A percentile compares a stretch with the other conserved stretches of the same genome.
phyloP scores from a whole-genome alignment of 2,329 filamentous ascomycete genomes.

The Chrysoporthe deuterocubensis region DNA sequence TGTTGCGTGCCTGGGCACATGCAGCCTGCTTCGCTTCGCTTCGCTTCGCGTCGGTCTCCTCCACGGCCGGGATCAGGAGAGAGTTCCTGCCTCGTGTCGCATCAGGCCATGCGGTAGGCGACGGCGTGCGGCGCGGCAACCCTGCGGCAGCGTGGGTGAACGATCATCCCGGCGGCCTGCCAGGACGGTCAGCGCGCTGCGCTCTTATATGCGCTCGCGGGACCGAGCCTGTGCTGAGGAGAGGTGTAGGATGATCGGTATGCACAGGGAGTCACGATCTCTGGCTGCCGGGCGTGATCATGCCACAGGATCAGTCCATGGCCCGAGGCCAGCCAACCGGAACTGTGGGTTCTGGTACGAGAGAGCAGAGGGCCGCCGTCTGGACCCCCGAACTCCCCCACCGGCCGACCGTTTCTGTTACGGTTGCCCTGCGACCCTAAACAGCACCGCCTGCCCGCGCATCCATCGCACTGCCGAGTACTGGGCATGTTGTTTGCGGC shows the following conservation, averaged over 20 bases:
- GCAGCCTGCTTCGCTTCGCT: too few species aligned
- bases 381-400: background rate
- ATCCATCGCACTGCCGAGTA: too few species aligned
- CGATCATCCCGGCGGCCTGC: background rate
- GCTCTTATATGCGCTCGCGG: constrained; percentile 14
- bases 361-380: background rate
- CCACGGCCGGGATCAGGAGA: constrained; percentile 1
- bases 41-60: background rate
- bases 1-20: background rate
- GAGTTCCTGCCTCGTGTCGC: background rate
- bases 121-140: background rate
- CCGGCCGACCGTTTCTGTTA: background rate
- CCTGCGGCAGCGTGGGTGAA: background rate
- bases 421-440: background rate
- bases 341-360: constrained; percentile 17
- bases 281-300: constrained; percentile 15
- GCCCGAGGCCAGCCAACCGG: background rate
- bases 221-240: background rate
- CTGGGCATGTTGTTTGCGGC: background rate
- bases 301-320: constrained; percentile 25
- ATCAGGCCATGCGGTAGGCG: constrained; percentile 3
- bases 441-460: background rate
- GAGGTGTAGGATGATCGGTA: background rate
- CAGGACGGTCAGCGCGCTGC: constrained; percentile 6
- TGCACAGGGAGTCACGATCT: background rate